Evolutionary conservation across 2,329 filamentous ascomycete genomes (phyloP), one percentile per base, ranked within the genome.

Genomic region (Scleromitrula shiraiana): DNA sequence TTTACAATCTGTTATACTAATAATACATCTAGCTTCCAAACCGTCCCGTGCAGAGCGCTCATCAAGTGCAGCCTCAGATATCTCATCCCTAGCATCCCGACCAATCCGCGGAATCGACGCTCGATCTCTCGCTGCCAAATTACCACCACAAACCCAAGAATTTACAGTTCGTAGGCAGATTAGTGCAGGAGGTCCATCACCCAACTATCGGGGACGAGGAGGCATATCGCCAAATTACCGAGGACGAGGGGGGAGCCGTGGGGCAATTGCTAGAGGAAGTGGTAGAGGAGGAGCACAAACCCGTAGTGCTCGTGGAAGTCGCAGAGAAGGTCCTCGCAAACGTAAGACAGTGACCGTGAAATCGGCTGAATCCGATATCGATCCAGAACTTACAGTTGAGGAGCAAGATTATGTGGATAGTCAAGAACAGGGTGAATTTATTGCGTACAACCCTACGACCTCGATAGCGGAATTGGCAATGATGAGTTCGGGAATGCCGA

Each of bases 61-160:
- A 7, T 49, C 50, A 29, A 49, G 53, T 24, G 61, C 60, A 7
- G 50, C 56, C 36, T 50, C 50, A n/a, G 58, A 63, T 32, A 50
- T 62, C n/a, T 56, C 58, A 3, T 56, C 60, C 8, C 44, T 64
- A 20, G 43, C 56, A 14, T 51, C 57, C 5, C 52, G n/a, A 27
- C 52, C 59, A 30, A 24, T 52, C 17, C 50, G 56, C 24, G 62
- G 61, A 20, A 50, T 64, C 33, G 62, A 64, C 37, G 63, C 63
- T 8, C 61, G 63, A 19, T 58, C 62, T 20, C 51, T 65, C 9
- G 63, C 59, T 40, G 62, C 63, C 2, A 55, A 53, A 50, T 55
- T 58, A 17, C 53, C 56, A 7, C 44, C 47, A 1, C 29, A 38
- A 22, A n/a, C n/a, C n/a, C 52, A 52, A 50, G 33, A 39, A 8